A percentile compares a stretch with the other conserved stretches of the same genome.
Evolutionary conservation across 331 rosid species (phyloP).

Genomic region (Rosa hybrid): DNA sequence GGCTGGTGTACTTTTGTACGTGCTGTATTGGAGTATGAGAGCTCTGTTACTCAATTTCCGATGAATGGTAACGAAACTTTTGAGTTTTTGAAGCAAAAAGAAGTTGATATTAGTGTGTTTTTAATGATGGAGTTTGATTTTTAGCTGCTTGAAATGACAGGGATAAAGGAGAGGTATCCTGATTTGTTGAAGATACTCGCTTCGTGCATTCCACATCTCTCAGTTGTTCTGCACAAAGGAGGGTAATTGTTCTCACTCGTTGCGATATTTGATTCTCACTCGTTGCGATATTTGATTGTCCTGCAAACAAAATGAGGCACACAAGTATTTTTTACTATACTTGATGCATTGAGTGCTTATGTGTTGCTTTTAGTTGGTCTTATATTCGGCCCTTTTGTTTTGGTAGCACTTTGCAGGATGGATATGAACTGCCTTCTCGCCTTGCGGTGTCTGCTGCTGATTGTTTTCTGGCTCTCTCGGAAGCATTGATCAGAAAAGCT

Average conservation of each 20-base stretch:
- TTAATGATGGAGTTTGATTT: background rate
- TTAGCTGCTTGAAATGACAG: constrained; percentile 37
- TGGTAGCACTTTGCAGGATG: constrained; percentile 72
- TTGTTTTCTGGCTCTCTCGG: constrained; percentile 69
- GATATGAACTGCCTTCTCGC: constrained; percentile 90
- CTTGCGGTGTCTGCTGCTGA: constrained; percentile 90
- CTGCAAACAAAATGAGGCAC: background rate
- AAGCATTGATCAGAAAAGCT: constrained; percentile 49
- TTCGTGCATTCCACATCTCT: constrained; percentile 50
- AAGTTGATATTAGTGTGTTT: background rate
- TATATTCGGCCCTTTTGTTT: constrained; percentile 12
- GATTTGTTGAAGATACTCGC: constrained; percentile 62
- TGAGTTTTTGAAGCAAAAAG: background rate
- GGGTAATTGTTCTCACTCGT: constrained; percentile 44
- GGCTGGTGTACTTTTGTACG: constrained; percentile 89
- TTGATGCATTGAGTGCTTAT: background rate
- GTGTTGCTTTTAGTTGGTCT: constrained; percentile 10
- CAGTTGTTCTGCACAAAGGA: constrained; percentile 48
- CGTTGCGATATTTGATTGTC: background rate
- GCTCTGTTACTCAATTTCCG: constrained; percentile 36
- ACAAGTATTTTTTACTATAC: background rate
- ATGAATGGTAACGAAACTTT: constrained; percentile 47
- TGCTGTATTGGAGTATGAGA: constrained; percentile 54
- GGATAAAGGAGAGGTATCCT: constrained; percentile 58
- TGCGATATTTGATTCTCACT: background rate